phyloP scores from a whole-genome alignment of 2,329 filamentous ascomycete species.

The Stagonosporopsis cucurbitacearum region DNA sequence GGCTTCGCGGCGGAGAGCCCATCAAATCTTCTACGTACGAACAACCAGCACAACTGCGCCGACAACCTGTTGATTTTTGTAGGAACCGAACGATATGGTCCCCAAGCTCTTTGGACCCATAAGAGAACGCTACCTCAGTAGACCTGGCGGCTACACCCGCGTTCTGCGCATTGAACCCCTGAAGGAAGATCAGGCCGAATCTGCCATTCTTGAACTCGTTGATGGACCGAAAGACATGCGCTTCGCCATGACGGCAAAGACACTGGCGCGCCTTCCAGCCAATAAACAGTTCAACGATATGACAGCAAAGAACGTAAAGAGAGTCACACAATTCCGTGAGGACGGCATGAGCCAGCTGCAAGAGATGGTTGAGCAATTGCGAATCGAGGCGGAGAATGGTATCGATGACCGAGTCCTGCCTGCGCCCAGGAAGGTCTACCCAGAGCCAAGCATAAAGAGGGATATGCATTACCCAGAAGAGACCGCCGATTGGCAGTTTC shows the following conservation, averaged over 20 bases:
- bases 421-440: constrained; percentile 42
- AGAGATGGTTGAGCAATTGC: constrained; percentile 56
- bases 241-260: constrained; percentile 90
- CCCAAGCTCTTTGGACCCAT: constrained; percentile 90
- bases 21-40: constrained; percentile 83
- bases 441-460: constrained; percentile 33
- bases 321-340: constrained; percentile 78
- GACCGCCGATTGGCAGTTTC: constrained; percentile 28
- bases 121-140: constrained; percentile 75
- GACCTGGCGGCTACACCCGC: constrained; percentile 92
- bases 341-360: constrained; percentile 73
- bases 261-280: constrained; percentile 68
- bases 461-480: constrained; percentile 41
- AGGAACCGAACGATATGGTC: constrained; percentile 73
- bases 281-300: constrained; percentile 69
- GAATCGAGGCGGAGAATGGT: constrained; percentile 29
- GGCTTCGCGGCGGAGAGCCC: constrained; percentile 75
- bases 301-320: constrained; percentile 78
- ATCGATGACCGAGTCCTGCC: constrained; percentile 38
- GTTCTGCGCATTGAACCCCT: constrained; percentile 90
- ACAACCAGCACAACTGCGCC: constrained; percentile 10
- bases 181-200: constrained; percentile 85
- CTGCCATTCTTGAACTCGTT: constrained; percentile 91
- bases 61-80: constrained; percentile 20
- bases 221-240: constrained; percentile 94